phyloP scores from a whole-genome alignment of 1,139 yeast species.

The Pichia kudriavzevii region DNA sequence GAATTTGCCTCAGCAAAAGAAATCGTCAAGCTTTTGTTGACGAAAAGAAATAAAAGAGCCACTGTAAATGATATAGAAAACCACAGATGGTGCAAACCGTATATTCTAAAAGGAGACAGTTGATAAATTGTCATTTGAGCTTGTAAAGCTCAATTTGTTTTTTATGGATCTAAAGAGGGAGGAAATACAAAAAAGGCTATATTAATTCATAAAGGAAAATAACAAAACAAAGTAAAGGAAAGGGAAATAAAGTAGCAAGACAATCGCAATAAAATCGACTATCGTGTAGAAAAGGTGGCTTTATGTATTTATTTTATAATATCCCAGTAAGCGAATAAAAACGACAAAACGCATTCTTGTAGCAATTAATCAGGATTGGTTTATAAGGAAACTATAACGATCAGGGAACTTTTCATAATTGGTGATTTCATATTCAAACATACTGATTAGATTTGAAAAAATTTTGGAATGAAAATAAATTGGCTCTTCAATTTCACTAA shows the following conservation, averaged over 20 bases:
- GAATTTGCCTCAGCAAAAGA: constrained; percentile 35
- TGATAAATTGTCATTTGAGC: not conserved
- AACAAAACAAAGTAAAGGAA: not conserved
- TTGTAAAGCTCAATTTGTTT: not conserved
- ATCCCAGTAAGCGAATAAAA: not conserved
- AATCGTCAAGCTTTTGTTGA: constrained; percentile 46
- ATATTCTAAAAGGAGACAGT: constrained; percentile 1
- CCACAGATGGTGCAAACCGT: constrained; percentile 17
- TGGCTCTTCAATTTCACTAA: constrained; percentile 23
- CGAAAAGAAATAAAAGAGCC: constrained; percentile 46
- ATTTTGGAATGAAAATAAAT: constrained; percentile 29
- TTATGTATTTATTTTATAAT: not conserved
- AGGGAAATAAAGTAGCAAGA: not conserved
- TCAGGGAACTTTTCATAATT: constrained; percentile 23
- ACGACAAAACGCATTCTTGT: not conserved
- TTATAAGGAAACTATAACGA: constrained; percentile 22
- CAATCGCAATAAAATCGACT: not conserved
- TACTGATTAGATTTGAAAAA: constrained; percentile 26
- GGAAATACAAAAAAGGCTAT: not conserved
- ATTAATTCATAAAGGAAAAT: not conserved
- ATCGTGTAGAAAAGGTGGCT: not conserved
- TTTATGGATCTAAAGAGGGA: not conserved
- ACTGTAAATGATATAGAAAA: constrained; percentile 28
- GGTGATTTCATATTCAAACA: constrained; percentile 27
- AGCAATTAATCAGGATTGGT: not conserved